A percentile compares a stretch with the other conserved stretches of the same genome.
These are phyloP conservation scores for Tulasnella sp. DNA, from an alignment of 768 basidiomycete species.

Conservation along the genomic window DNA sequence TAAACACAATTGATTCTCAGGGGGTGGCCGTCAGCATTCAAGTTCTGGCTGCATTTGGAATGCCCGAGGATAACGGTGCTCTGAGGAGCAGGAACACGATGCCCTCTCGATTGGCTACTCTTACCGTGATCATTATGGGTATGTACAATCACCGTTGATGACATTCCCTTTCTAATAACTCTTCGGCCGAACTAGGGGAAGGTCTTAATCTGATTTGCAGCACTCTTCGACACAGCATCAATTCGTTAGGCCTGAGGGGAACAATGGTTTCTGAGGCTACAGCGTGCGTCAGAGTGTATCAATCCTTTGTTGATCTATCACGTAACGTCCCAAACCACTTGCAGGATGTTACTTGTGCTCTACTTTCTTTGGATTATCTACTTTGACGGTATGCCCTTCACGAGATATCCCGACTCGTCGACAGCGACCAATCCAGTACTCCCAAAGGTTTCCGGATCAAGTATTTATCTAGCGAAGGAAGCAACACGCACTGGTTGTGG, in stretches of 20 bases:
- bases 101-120: neutral
- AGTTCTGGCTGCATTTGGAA: neutral
- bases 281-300: neutral
- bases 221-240: neutral
- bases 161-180: neutral
- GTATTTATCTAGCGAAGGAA: neutral
- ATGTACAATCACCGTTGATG: neutral
- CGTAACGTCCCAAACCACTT: neutral
- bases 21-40: neutral
- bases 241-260: neutral
- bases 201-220: neutral
- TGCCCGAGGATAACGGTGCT: neutral
- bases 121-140: neutral
- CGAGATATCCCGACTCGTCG: too few species aligned
- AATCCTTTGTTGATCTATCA: neutral
- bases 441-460: neutral
- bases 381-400: neutral
- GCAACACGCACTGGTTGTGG: neutral
- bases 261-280: neutral
- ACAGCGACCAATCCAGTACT: too few species aligned
- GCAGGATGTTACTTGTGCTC: neutral
- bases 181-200: neutral
- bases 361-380: neutral
- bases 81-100: neutral
- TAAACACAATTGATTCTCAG: neutral